phyloP scores from a whole-genome alignment of 108 stramenopile species.

The Asterionellopsis glacialis region DNA sequence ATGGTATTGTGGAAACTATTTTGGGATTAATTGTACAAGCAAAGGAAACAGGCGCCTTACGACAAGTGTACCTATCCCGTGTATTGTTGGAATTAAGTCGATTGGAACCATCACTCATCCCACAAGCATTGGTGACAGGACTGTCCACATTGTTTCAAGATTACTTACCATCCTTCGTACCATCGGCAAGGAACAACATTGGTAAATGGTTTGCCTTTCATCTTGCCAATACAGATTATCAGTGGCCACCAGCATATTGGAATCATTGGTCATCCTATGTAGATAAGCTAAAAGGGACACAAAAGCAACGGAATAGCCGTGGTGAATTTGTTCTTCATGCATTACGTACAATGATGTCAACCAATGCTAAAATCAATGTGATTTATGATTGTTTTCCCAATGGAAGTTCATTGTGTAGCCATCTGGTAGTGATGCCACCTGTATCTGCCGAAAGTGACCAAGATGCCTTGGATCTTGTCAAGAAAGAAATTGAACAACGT shows the following conservation, averaged over 20 bases:
- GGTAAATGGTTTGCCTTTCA: slow-evolving; percentile 82
- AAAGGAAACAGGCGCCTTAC: slow-evolving; percentile 16
- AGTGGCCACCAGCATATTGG: slow-evolving; percentile 84
- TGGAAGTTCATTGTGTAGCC: slow-evolving; percentile 26
- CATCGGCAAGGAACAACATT: slow-evolving; percentile 62
- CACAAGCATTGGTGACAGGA: slow-evolving; percentile 64
- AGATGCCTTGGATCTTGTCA: slow-evolving; percentile 10
- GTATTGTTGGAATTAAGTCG: slow-evolving; percentile 76
- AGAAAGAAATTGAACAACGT: slow-evolving; percentile 46
- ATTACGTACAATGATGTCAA: slow-evolving; percentile 29
- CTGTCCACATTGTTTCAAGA: slow-evolving; percentile 67
- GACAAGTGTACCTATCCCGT: slow-evolving; percentile 56
- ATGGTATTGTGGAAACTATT: slow-evolving; percentile 69
- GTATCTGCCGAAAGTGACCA: slow-evolving; percentile 9
- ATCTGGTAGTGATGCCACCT: slow-evolving; percentile 9
- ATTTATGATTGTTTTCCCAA: slow-evolving; percentile 40
- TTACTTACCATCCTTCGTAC: slow-evolving; percentile 70
- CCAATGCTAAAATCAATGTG: slow-evolving; percentile 24
- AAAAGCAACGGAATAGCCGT: slow-evolving; percentile 46
- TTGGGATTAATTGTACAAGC: slow-evolving; percentile 65
- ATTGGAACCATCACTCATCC: slow-evolving; percentile 58
- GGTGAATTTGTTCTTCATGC: slow-evolving; percentile 48
- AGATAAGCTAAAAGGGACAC: background rate
- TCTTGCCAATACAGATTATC: slow-evolving; percentile 76
- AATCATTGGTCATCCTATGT: slow-evolving; percentile 72